A percentile compares a stretch with the other conserved stretches of the same genome.
phyloP scores from a whole-genome alignment of 208 protist species.

The Plasmodiophora brassicae region DNA sequence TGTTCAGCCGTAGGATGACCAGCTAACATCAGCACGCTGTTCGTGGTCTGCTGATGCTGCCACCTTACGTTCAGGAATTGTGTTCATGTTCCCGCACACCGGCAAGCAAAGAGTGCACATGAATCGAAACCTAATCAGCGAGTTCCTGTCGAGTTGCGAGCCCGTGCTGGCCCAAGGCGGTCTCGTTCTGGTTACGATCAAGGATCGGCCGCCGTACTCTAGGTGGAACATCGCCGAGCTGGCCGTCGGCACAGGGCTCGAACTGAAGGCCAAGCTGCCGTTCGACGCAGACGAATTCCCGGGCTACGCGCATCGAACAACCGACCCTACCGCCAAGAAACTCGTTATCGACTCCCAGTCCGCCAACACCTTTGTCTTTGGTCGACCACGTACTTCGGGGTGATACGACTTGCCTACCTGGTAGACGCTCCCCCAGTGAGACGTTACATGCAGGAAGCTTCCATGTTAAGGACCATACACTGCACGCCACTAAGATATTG shows the following conservation, averaged over 20 bases:
- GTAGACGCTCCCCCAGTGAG: too few species aligned
- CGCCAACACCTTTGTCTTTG: not conserved
- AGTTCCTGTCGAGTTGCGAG: not conserved
- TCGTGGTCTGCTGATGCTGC: not conserved
- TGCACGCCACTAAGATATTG: too few species aligned
- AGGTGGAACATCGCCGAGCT: not conserved
- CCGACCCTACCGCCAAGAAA: not conserved
- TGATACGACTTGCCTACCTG: too few species aligned
- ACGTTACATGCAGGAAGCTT: too few species aligned
- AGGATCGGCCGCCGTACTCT: not conserved
- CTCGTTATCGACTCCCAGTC: not conserved
- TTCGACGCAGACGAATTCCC: constrained; percentile 17
- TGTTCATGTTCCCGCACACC: constrained; percentile 11
- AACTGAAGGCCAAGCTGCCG: not conserved
- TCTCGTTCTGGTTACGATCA: not conserved
- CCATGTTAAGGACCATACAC: too few species aligned
- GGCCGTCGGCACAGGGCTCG: not conserved
- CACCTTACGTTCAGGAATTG: not conserved
- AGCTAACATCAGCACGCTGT: not conserved
- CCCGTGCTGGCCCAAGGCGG: not conserved
- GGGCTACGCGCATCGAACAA: not conserved
- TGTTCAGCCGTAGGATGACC: constrained; percentile 10
- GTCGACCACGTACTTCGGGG: too few species aligned
- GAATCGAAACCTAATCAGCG: not conserved
- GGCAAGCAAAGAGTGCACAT: not conserved